Evolutionary conservation across 305 asterid genomes (phyloP), one percentile per base, ranked within the genome.

Genomic region (Petunia hybrid): DNA sequence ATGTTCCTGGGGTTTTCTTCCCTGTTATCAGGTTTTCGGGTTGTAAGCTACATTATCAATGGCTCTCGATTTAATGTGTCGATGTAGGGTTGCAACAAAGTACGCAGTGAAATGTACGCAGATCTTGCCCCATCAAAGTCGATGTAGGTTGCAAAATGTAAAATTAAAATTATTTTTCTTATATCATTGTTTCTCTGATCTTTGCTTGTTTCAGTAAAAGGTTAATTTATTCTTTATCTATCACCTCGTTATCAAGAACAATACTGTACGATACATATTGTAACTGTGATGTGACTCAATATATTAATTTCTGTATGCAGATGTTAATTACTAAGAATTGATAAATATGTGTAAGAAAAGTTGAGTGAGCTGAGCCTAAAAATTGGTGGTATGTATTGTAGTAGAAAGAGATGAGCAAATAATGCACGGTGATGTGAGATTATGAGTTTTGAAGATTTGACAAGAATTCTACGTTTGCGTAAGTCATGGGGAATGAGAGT

Each of bases 21-120:
- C 1, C 45, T 89, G 85, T 80, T 89, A 9, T 89, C 92, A 38
- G 92, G 92, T 38, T 89, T 87, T 70, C 87, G 92, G 66, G 88
- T 89, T 65, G 89, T 79, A 45, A 64, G 87, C 81, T 87, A 82
- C 83, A 53, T 85, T 42, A 76, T 89, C 43, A 82, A 83, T 35
- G 90, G 90, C 69, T 89, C 92, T 56, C 90, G 92, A 63, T 87
- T 85, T 79, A 86, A 87, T 75, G 14, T 38, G 45, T 64, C 7
- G 22, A 12, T 59, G 13, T 59, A 35, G 6, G 22, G 4, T 59
- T 16, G 22, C 14, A 13, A 13, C 64, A 59, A 59, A 59, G 31
- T 59, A 59, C 22, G 22, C 22, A 59, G 64, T 59, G 64, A 35
- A 59, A n/a, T n/a, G n/a, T n/a, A n/a, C n/a, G 31, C 31, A 22